Base-by-base conservation (phyloP, 208 protist species). In the Trypanosoma theileri region DNA sequence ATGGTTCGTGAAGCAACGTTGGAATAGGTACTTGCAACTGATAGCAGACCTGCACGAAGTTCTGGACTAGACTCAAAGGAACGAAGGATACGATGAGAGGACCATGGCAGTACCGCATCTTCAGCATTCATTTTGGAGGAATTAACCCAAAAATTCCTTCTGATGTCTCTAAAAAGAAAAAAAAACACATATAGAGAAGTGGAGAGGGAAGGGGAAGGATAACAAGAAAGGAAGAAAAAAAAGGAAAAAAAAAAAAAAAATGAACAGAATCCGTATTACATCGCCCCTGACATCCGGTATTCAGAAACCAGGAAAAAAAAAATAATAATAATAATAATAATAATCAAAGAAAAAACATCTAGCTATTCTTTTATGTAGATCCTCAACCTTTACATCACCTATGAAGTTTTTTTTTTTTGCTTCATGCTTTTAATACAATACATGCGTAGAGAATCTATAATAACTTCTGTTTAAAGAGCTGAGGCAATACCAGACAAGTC, bases 1-100 rank as follows among this genome's bases (percentile, higher is more conserved):
- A 93, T 71, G 44, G 76, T 78, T n/a, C 88, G 88, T 16, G 78
- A 77, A 9, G 88, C 80, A 31, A 91, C 82, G 48, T 91, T 82
- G 4, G 84, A 84, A 40, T 80, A 70, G 45, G 80, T 67, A 59
- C 72, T 80, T 13, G 80, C 64, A 60, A 80, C 64, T 14, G 68
- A 66, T 53, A 90, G 53, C 4, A 93, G 63, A 14, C 74, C 65
- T 42, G 13, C 26, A 48, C 53, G 60, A 62, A 69, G 59, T 8
- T 66, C 74, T 8, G 62, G 17, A 53, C 59, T 69, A 53, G 73
- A 66, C 56, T 93, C 87, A 61, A 93, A 71, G 4, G 77, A 79
- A 24, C 48, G 59, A 57, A 88, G 69, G 54, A 88, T 82, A 24
- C 68, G 74, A 0, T 71, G 65, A 9, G 74, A 56, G 24, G 81